A percentile compares a stretch with the other conserved stretches of the same genome.
These are phyloP conservation scores for Solanum habrochaites DNA, from an alignment of 257 asterid species.

Conservation along the genomic window DNA sequence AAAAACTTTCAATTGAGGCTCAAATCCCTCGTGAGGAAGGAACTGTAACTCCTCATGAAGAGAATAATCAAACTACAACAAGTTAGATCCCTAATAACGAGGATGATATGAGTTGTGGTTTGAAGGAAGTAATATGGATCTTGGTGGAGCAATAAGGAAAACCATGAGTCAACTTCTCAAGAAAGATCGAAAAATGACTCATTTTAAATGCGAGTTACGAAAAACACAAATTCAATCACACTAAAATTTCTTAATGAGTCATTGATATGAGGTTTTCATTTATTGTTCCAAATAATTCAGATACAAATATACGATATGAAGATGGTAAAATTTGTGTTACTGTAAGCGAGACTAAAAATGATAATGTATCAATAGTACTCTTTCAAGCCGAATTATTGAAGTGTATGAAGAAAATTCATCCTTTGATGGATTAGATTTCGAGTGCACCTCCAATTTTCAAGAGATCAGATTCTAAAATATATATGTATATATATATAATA, in stretches of 20 bases:
- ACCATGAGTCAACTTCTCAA: not conserved
- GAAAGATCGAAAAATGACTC: not conserved
- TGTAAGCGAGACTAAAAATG: not conserved
- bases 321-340: not conserved
- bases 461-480: not conserved
- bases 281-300: not conserved
- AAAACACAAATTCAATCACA: not conserved
- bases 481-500: no score
- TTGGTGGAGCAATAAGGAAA: not conserved
- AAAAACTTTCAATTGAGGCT: not conserved
- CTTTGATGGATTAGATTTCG: not conserved
- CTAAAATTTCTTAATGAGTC: not conserved
- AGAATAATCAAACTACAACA: not conserved
- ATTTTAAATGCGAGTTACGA: not conserved
- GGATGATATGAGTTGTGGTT: not conserved
- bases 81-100: not conserved
- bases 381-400: no score
- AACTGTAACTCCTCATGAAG: not conserved
- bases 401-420: no score
- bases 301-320: no score
- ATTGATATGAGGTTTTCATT: not conserved
- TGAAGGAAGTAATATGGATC: not conserved
- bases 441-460: not conserved
- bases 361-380: no score
- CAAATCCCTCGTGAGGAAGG: not conserved